These are phyloP conservation scores for Pseudogymnoascus sp. DNA, from an alignment of 2,329 filamentous ascomycete genomes.

Conservation along the genomic window DNA sequence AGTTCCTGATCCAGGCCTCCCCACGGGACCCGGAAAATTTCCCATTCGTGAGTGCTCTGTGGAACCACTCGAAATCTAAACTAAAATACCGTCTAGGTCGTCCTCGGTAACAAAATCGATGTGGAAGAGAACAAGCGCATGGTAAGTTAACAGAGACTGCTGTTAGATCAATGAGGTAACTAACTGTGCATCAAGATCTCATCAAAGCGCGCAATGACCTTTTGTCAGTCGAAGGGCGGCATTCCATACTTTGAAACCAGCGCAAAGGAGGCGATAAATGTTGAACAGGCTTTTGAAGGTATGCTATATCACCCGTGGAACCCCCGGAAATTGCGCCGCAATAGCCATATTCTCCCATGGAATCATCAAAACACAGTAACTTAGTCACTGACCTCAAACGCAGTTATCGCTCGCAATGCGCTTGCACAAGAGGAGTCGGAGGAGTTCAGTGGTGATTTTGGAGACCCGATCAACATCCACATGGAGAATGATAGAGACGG, in stretches of 20 bases:
- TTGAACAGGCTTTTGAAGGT: slow-evolving; percentile 75
- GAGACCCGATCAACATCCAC: slow-evolving; percentile 96
- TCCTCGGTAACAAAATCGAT: slow-evolving; percentile 98
- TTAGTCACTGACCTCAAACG: neutral
- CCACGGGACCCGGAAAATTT: slow-evolving; percentile 95
- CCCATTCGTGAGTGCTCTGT: slow-evolving; percentile 72
- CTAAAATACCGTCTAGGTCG: slow-evolving; percentile 49
- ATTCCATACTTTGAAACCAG: slow-evolving; percentile 99
- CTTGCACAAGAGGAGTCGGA: slow-evolving; percentile 95
- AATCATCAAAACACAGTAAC: neutral
- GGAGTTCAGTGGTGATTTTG: slow-evolving; percentile 95
- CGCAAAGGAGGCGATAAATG: slow-evolving; percentile 97
- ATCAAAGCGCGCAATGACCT: slow-evolving; percentile 91
- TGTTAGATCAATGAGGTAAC: neutral
- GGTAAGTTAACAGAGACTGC: slow-evolving; percentile 37
- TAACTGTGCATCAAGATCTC: slow-evolving; percentile 56
- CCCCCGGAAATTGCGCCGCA: neutral
- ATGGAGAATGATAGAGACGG: slow-evolving; percentile 89
- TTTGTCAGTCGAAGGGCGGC: slow-evolving; percentile 93
- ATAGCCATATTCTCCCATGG: slow-evolving; percentile 13
- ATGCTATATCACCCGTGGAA: slow-evolving; percentile 15
- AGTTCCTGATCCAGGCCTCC: slow-evolving; percentile 95
- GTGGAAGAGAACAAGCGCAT: slow-evolving; percentile 95
- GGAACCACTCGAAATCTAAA: slow-evolving; percentile 5
- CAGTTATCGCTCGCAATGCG: slow-evolving; percentile 93